These are phyloP conservation scores for Lecanoromycetidae sp. DNA, from an alignment of 2,329 filamentous ascomycete species.

Conservation along the genomic window DNA sequence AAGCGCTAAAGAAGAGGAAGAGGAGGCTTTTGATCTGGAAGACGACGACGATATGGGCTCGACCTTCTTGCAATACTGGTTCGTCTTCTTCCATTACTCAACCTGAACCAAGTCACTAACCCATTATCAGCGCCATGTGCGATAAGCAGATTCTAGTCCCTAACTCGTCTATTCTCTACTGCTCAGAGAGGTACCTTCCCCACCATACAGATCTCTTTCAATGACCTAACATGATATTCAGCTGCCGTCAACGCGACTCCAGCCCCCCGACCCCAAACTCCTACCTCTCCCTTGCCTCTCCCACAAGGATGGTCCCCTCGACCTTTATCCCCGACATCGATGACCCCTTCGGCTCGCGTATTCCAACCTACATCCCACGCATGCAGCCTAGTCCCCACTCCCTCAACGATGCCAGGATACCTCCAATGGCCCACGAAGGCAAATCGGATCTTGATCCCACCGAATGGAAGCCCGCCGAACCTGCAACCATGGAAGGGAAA, in stretches of 20 bases:
- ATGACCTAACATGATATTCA: conserved; percentile 18
- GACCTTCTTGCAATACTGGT: conserved; percentile 44
- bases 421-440: conserved; percentile 26
- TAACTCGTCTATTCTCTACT: conserved; percentile 49
- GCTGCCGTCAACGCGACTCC: conserved; percentile 36
- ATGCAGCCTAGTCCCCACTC: conserved; percentile 17
- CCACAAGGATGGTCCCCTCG: background rate
- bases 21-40: conserved; percentile 22
- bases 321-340: background rate
- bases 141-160: conserved; percentile 54
- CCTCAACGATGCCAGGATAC: conserved; percentile 26
- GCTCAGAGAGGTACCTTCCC: conserved; percentile 47
- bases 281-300: conserved; percentile 19
- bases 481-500: conserved; percentile 1
- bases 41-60: conserved; percentile 40
- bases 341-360: conserved; percentile 5
- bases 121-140: conserved; percentile 45
- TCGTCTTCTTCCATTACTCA: conserved; percentile 18
- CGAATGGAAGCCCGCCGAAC: conserved; percentile 36
- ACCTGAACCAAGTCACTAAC: background rate
- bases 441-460: conserved; percentile 37
- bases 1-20: conserved; percentile 4
- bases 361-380: conserved; percentile 7
- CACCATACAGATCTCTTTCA: background rate
- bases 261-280: conserved; percentile 24